Evolutionary conservation across 176 grass and related monocot species (phyloP).

Genomic region (Phoenix dactylifera): DNA sequence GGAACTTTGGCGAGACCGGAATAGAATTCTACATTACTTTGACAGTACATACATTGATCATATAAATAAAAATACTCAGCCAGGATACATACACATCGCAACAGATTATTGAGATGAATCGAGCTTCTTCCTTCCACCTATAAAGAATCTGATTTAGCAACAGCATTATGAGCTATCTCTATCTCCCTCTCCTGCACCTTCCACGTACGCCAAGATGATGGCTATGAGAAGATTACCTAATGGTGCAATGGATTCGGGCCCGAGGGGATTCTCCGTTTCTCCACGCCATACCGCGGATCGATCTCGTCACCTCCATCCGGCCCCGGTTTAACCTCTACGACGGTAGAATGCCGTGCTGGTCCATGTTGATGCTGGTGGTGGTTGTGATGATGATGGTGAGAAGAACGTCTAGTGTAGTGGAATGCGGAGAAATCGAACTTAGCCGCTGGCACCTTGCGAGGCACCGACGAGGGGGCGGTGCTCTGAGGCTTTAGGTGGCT

Average conservation of each 20-base stretch:
- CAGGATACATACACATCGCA: no score
- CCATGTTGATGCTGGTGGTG: constrained; percentile 15
- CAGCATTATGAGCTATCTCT: no score
- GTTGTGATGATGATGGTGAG: constrained; percentile 5
- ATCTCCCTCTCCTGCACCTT: no score
- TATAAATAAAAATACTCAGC: no score
- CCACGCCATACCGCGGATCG: constrained; percentile 50
- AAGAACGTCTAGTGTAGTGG: neutral
- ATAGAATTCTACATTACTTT: no score
- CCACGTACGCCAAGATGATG: no score
- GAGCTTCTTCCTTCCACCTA: no score
- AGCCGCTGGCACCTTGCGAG: constrained; percentile 33
- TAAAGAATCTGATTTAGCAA: no score
- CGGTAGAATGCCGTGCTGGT: constrained; percentile 20
- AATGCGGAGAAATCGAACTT: constrained; percentile 9
- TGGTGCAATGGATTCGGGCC: constrained; percentile 86
- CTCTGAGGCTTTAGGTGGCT: neutral
- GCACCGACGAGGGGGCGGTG: neutral
- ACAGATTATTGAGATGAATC: no score
- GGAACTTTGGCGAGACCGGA: no score
- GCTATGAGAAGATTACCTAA: constrained; percentile 16
- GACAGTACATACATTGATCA: no score
- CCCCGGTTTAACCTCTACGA: constrained; percentile 2
- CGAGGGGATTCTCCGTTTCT: constrained; percentile 60
- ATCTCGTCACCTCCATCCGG: constrained; percentile 21